Evolutionary conservation across 306 rosid genomes (phyloP), one percentile per base, ranked within the genome.

Genomic region (Ammopiptanthus mongolicus): DNA sequence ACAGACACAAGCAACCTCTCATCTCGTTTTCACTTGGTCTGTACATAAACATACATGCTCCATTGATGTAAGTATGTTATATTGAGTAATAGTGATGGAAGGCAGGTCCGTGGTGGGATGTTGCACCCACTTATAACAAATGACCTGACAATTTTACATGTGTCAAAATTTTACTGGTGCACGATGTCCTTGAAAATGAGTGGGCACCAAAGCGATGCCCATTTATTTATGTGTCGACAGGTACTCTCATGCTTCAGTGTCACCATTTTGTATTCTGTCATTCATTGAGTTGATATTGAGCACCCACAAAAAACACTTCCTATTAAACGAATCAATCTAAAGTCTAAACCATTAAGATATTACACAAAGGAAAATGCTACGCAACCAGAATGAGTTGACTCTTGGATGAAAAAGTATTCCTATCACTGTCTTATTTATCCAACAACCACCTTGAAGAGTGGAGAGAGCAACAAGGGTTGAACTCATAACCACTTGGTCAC

Each of bases 71-170:
- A n/a, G n/a, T n/a, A n/a, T n/a, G 37, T 15, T 3, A 12, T 14
- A 66, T 8, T 23, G 41, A 28, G 28, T 0, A 22, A 47, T 1
- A 28, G 34, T 8, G 14, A 3, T 2, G 7, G 21, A 25, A 25
- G 31, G 31, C 17, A 7, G 28, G 62, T 53, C 28, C 39, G 65
- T 69, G 4, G 65, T 71, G 15, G 65, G 52, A 6, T 36, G 31
- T 41, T 37, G 71, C 17, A 9, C 53, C 82, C 76, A 83, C 81
- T 77, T n/a, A n/a, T n/a, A n/a, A n/a, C n/a, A n/a, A n/a, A n/a
- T n/a, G n/a, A n/a, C n/a, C n/a, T n/a, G n/a, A n/a, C n/a, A n/a
- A n/a, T n/a, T n/a, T n/a, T n/a, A n/a, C n/a, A n/a, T n/a, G n/a
- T n/a, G n/a, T n/a, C n/a, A n/a, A n/a, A n/a, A n/a, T n/a, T n/a